Evolutionary conservation across 2,329 filamentous ascomycete genomes (phyloP), one percentile per base, ranked within the genome.

Genomic region (Botryotinia convoluta): DNA sequence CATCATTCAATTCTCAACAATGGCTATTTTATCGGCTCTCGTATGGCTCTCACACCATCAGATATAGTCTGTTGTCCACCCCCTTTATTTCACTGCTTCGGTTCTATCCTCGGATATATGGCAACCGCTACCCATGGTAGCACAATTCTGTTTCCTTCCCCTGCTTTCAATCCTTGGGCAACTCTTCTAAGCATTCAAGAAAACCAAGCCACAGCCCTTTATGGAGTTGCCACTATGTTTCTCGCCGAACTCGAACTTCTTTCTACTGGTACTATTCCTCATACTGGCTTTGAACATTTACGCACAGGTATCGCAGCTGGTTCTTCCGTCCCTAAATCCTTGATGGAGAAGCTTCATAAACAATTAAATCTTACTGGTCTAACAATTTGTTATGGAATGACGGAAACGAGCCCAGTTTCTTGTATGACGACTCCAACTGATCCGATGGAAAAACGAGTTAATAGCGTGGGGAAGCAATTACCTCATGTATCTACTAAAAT

Each of bases 201-300:
- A 78, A 72, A 86, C 87, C 73, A 85, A 87, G 75, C 81, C 18
- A 90, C 88, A 0, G 89, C 87, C 0, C 87, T 98, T 0, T 96
- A 98, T 82, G 95, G 95, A 73, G 95, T 98, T 0, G 90, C 93
- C 6, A 98, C 95, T 71, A 99, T 98, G 96, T 95, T 97, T 78
- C 88, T 91, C n/a, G 91, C 95, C 39, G 90, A 97, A 79, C 87
- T 98, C 7, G 93, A 97, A 77, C 87, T 95, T 1, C 86, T 98
- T 12, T 86, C 90, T 44, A 82, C 85, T 37, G 84, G 85, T 26
- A 80, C 77, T 3, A 35, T 80, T 61, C 75, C 83, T 0, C 74
- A 84, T 48, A 42, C 57, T 32, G 90, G 90, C 0, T 92, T 92
- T 79, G 82, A 90, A 69, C 81, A 89, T 75, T 85, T 98, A 8